Conservation (phyloP, 768 basidiomycete species). For the Tylopilus balloui region DNA sequence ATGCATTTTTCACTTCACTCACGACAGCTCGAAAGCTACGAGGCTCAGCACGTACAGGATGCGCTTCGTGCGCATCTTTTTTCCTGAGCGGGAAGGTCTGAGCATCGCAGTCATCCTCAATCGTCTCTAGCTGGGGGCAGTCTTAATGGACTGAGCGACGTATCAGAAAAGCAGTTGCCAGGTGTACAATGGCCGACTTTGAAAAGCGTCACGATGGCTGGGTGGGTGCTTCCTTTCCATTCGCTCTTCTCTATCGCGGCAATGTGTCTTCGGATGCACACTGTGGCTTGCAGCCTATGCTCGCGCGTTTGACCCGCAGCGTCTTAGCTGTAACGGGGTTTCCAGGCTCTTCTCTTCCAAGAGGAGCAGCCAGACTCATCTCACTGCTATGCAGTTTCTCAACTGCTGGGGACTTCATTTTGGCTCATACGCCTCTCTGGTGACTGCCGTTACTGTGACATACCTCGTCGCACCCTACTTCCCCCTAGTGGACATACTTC, state of each 20-base stretch:
- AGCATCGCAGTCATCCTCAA: constrained; percentile 26
- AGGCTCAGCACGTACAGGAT: constrained; percentile 28
- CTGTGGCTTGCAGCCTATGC: constrained; percentile 2
- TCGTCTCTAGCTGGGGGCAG: constrained; percentile 26
- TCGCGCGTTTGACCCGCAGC: accelerated
- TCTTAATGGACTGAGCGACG: constrained; percentile 24
- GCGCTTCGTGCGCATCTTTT: constrained; percentile 13
- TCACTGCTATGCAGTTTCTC: background rate
- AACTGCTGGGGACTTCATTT: background rate
- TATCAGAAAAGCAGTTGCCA: constrained; percentile 30
- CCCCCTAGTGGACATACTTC: constrained; percentile 1
- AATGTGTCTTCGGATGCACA: constrained; percentile 12
- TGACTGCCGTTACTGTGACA: background rate
- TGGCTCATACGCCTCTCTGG: background rate
- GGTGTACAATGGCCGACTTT: constrained; percentile 17
- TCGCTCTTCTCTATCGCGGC: constrained; percentile 22
- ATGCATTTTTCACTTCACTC: background rate
- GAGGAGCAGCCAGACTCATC: constrained; percentile 1
- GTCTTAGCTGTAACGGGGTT: constrained; percentile 1
- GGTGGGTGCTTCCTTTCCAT: constrained; percentile 15
- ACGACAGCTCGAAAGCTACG: constrained; percentile 29
- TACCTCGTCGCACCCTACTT: constrained; percentile 7
- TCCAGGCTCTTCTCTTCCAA: background rate
- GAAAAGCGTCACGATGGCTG: constrained; percentile 28
- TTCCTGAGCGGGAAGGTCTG: constrained; percentile 33